Evolutionary conservation across 2,329 filamentous ascomycete genomes (phyloP).

Genomic region (Trichoderma citrinoviride): DNA sequence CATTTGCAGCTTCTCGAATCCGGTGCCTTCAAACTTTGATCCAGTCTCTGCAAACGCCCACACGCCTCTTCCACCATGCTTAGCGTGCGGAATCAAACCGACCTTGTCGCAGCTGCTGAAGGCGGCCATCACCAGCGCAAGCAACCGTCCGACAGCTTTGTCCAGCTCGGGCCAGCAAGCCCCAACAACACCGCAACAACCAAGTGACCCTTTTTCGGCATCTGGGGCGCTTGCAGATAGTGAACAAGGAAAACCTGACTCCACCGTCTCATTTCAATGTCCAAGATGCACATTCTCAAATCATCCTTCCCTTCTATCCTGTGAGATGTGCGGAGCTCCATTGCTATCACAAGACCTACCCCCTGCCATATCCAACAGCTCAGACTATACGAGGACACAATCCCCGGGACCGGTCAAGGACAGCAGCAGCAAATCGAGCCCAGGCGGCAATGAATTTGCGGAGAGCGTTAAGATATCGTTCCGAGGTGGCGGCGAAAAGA

Average conservation of each 20-base stretch:
- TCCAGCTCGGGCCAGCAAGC: neutral
- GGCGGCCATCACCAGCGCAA: slow-evolving; percentile 74
- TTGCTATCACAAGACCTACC: slow-evolving; percentile 55
- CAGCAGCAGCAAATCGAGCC: slow-evolving; percentile 30
- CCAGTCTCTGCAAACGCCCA: slow-evolving; percentile 74
- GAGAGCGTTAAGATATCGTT: slow-evolving; percentile 92
- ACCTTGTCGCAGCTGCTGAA: slow-evolving; percentile 79
- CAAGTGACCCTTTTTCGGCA: neutral
- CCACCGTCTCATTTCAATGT: slow-evolving; percentile 57
- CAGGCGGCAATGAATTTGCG: slow-evolving; percentile 51
- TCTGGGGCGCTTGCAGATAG: neutral
- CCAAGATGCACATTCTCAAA: slow-evolving; percentile 93
- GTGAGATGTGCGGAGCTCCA: slow-evolving; percentile 86
- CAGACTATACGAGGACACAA: slow-evolving; percentile 52
- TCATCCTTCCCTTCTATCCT: slow-evolving; percentile 78
- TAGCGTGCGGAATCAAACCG: slow-evolving; percentile 92
- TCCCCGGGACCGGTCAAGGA: slow-evolving; percentile 74
- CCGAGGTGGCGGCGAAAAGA: slow-evolving; percentile 80
- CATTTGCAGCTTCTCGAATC: slow-evolving; percentile 93
- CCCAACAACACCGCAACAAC: neutral
- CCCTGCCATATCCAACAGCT: slow-evolving; percentile 34
- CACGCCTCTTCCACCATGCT: slow-evolving; percentile 79
- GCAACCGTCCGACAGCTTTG: slow-evolving; percentile 45
- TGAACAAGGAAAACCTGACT: slow-evolving; percentile 5
- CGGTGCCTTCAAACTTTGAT: slow-evolving; percentile 90